These are phyloP conservation scores for Xylariaceae sp. DNA, from an alignment of 2,329 filamentous ascomycete genomes.

Conservation along the genomic window DNA sequence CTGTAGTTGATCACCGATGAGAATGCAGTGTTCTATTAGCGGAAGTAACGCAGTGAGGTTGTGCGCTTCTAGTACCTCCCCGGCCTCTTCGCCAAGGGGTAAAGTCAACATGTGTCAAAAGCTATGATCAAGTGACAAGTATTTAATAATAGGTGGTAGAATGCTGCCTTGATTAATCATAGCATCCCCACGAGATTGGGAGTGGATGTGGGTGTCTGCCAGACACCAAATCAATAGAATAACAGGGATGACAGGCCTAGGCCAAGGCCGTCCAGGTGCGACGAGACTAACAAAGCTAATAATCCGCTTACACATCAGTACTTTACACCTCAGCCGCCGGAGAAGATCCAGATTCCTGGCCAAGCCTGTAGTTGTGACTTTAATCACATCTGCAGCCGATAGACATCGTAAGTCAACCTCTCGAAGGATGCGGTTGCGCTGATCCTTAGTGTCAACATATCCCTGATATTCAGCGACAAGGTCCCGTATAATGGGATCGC, in stretches of 20 bases:
- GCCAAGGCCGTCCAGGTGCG: too few species aligned
- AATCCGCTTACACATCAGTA: slow-evolving; percentile 57
- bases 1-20: slow-evolving; percentile 70
- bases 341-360: slow-evolving; percentile 59
- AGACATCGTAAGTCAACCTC: slow-evolving; percentile 50
- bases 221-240: too few species aligned
- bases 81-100: slow-evolving; percentile 63
- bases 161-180: too few species aligned
- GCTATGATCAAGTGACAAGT: too few species aligned
- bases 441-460: slow-evolving; percentile 25
- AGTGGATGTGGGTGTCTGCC: too few species aligned
- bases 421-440: slow-evolving; percentile 31
- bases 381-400: slow-evolving; percentile 55
- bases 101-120: background rate
- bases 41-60: slow-evolving; percentile 65
- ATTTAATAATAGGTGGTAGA: background rate
- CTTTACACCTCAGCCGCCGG: slow-evolving; percentile 56
- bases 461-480: slow-evolving; percentile 12
- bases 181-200: background rate
- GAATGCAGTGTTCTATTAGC: slow-evolving; percentile 64
- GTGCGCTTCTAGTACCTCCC: slow-evolving; percentile 71
- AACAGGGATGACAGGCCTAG: too few species aligned
- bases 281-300: background rate
- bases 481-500: slow-evolving; percentile 27
- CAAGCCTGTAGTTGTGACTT: slow-evolving; percentile 65